These are phyloP conservation scores for Fistulinella staudtii DNA, from an alignment of 1,284 basidiomycete genomes.

Conservation along the genomic window DNA sequence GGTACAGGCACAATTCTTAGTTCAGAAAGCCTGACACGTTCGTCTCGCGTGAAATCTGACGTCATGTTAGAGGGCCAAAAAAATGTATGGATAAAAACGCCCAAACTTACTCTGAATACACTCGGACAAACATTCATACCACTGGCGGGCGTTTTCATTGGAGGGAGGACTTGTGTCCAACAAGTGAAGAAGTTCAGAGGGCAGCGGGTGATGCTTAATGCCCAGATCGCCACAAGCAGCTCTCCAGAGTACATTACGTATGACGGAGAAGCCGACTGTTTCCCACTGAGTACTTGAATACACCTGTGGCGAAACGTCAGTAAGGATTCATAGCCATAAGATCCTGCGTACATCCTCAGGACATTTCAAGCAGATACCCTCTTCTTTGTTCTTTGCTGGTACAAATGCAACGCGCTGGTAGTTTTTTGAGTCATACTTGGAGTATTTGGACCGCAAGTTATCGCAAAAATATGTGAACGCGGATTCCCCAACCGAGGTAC, in stretches of 20 bases:
- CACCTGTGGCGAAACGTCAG: constrained; percentile 42
- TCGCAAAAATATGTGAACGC: constrained; percentile 76
- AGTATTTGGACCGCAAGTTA: constrained; percentile 59
- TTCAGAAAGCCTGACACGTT: background rate
- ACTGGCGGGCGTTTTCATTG: constrained; percentile 49
- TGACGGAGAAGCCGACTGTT: constrained; percentile 70
- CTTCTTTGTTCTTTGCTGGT: constrained; percentile 61
- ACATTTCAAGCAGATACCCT: constrained; percentile 49
- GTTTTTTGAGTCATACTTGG: constrained; percentile 51
- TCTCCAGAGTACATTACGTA: constrained; percentile 47
- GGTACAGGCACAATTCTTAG: constrained; percentile 11
- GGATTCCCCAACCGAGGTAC: constrained; percentile 47
- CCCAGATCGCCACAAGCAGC: constrained; percentile 60
- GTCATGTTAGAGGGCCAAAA: background rate
- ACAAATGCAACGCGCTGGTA: constrained; percentile 68
- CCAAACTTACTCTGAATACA: constrained; percentile 1
- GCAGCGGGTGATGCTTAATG: constrained; percentile 68
- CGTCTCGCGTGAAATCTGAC: constrained; percentile 1
- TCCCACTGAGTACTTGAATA: constrained; percentile 68
- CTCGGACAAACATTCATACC: constrained; percentile 47
- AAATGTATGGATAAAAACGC: too few species aligned
- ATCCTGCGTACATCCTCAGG: constrained; percentile 55
- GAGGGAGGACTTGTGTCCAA: constrained; percentile 60
- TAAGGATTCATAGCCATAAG: too few species aligned
- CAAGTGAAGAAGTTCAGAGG: constrained; percentile 55